Evolutionary conservation across 257 asterid species (phyloP), one percentile per base, ranked within the genome.

Genomic region (Nicotiana sylvestris): DNA sequence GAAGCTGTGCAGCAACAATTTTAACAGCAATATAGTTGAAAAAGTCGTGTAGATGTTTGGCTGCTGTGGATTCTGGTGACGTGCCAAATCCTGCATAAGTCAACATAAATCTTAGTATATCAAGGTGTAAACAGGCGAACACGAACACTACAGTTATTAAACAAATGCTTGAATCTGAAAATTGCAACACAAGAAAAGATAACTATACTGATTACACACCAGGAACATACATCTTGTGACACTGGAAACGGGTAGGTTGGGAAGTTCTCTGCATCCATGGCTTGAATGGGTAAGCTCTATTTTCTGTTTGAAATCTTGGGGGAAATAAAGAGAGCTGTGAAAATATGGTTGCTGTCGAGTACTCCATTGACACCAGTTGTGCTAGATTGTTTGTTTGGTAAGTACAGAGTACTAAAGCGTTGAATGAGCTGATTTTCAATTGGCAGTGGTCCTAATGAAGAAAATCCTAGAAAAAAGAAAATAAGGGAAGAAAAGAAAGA

Each of bases 141-240:
- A 2, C 2, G 4, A 18, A 69, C 33, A 37, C 57, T 2, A 2
- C 1, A n/a, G 0, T n/a, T 37, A 0, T 10, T 30, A 39, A 39
- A 56, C 46, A 53, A 4, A 57, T 6, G 1, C 11, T 57, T 30
- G 32, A 21, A 25, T 46, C 13, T 5, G 11, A 30, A n/a, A 67
- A 62, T 4, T 10, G 68, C n/a, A 53, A 39, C 29, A 25, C 29
- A 62, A 43, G 18, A 9, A 53, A 25, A 82, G 16, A 10, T 11
- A 70, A 2, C 49, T 43, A 39, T 7, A 39, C 1, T 33, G 78
- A 81, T 74, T 78, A 90, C 91, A 43, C 46, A 94, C 98, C 98
- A 55, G 98, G 98, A 49, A 95, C 98, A 81, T 87, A 95, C 98
- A 95, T 95, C 96, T 95, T 95, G 82, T 90, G 86, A 64, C 98